Conservation (phyloP, 192 early-diverging fungal species). For the Backusella westeae region DNA sequence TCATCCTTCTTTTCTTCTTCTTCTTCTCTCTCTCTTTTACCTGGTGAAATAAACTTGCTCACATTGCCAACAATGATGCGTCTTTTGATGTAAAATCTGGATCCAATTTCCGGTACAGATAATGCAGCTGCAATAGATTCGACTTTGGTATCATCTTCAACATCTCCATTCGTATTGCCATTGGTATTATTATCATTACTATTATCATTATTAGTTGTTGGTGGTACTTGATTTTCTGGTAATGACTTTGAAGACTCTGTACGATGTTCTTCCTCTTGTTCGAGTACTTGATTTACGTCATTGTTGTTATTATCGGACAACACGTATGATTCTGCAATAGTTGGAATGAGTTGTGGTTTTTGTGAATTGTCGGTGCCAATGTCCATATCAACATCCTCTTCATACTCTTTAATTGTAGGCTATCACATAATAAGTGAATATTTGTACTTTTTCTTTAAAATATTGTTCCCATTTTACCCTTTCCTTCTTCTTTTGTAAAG, state of each 20-base stretch:
- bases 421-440: slow-evolving; percentile 23
- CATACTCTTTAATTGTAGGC: slow-evolving; percentile 70
- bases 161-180: not conserved
- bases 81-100: slow-evolving; percentile 71
- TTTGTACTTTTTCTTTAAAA: too few species aligned
- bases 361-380: slow-evolving; percentile 38
- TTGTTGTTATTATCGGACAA: not conserved
- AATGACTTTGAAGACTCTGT: slow-evolving; percentile 9
- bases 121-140: slow-evolving; percentile 28
- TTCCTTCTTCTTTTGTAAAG: slow-evolving; percentile 10
- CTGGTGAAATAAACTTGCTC: slow-evolving; percentile 63
- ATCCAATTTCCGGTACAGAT: slow-evolving; percentile 45
- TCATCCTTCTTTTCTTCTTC: not conserved
- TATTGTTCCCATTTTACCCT: not conserved
- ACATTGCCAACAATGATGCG: slow-evolving; percentile 72
- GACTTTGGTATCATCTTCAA: not conserved
- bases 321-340: not conserved
- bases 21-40: slow-evolving; percentile 12
- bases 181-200: not conserved
- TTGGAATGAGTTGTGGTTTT: not conserved
- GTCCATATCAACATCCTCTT: slow-evolving; percentile 69
- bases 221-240: not conserved
- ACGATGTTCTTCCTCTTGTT: not conserved
- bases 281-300: not conserved
- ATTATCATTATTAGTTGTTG: not conserved